These are phyloP conservation scores for Debaryomyces udenii DNA, from an alignment of 1,139 yeast species.

Conservation along the genomic window DNA sequence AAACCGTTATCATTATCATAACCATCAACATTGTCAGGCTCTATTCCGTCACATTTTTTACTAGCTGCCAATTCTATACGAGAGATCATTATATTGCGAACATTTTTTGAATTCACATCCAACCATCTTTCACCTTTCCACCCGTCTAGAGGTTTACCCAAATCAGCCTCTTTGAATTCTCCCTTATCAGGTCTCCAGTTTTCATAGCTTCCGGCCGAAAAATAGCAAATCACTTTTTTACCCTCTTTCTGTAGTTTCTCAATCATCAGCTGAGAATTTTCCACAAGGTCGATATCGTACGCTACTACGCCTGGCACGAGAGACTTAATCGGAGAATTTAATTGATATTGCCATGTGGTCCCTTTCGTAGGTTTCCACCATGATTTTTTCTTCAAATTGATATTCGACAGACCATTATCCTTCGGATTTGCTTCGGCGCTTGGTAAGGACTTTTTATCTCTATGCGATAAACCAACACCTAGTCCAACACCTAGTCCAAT, in stretches of 20 bases:
- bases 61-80: slow-evolving; percentile 21
- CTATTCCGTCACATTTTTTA: slow-evolving; percentile 26
- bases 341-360: slow-evolving; percentile 21
- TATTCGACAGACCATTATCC: neutral
- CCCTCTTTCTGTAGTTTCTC: slow-evolving; percentile 17
- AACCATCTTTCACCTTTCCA: slow-evolving; percentile 29
- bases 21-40: slow-evolving; percentile 28
- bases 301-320: slow-evolving; percentile 8
- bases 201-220: slow-evolving; percentile 29
- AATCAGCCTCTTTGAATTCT: slow-evolving; percentile 17
- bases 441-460: neutral
- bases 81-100: slow-evolving; percentile 20
- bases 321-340: slow-evolving; percentile 9
- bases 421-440: neutral
- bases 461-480: slow-evolving; percentile 4
- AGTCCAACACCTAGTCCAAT: slow-evolving; percentile 8
- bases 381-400: neutral
- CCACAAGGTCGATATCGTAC: slow-evolving; percentile 24
- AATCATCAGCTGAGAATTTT: slow-evolving; percentile 15
- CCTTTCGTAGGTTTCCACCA: slow-evolving; percentile 8
- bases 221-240: slow-evolving; percentile 26
- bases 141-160: slow-evolving; percentile 24
- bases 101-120: slow-evolving; percentile 17
- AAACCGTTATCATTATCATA: slow-evolving; percentile 26
- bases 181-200: slow-evolving; percentile 24